Conservation (phyloP, 768 basidiomycete genomes). For the Coprinopsis sp. region DNA sequence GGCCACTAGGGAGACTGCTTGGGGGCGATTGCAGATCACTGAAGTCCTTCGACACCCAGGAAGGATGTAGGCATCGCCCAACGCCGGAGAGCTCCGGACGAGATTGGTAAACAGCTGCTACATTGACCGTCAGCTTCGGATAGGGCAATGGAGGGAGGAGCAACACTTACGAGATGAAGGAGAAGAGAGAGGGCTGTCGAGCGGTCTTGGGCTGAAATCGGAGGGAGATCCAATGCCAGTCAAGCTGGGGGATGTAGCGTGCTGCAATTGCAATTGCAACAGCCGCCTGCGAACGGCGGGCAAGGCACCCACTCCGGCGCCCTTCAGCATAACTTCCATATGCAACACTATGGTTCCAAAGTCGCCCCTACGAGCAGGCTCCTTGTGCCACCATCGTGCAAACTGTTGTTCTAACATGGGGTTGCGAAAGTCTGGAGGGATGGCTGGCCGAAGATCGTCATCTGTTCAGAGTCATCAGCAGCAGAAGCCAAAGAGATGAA, state of each 20-base stretch:
- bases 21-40: neutral
- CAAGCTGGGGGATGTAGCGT: neutral
- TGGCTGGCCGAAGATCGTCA: slow-evolving; percentile 45
- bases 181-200: neutral
- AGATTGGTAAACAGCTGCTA: neutral
- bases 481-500: neutral
- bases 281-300: slow-evolving; percentile 3
- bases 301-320: slow-evolving; percentile 27
- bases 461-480: slow-evolving; percentile 27
- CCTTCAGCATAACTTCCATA: slow-evolving; percentile 42
- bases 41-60: slow-evolving; percentile 1
- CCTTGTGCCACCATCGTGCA: slow-evolving; percentile 50
- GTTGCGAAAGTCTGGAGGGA: slow-evolving; percentile 40
- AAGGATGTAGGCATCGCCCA: neutral
- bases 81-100: neutral
- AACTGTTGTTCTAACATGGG: slow-evolving; percentile 46
- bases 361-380: slow-evolving; percentile 46
- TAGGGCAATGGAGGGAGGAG: neutral
- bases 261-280: no score
- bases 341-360: slow-evolving; percentile 49
- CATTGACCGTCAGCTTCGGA: neutral
- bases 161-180: slow-evolving; percentile 4
- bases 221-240: neutral
- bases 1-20: neutral
- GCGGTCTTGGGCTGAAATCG: neutral